These are phyloP conservation scores for Trichoderma lentiforme DNA, from an alignment of 2,329 filamentous ascomycete species.

Conservation along the genomic window DNA sequence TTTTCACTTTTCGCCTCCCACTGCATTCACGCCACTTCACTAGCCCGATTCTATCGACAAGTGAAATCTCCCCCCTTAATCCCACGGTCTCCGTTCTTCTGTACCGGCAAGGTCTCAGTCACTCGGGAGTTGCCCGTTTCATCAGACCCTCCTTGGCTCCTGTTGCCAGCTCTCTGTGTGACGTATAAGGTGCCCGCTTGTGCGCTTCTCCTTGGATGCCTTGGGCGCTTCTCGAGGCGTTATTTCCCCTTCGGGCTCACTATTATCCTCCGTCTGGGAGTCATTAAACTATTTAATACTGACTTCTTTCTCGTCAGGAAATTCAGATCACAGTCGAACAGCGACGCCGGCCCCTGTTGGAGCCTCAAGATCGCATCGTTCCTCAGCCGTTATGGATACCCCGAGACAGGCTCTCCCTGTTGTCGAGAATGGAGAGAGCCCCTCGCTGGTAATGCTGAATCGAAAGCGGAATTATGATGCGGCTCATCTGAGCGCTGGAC, in stretches of 20 bases:
- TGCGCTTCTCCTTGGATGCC: neutral
- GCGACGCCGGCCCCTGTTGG: neutral
- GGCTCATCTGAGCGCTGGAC: constrained; percentile 19
- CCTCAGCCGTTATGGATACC: constrained; percentile 24
- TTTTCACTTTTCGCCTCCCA: neutral
- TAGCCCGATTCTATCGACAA: neutral
- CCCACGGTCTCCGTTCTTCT: neutral
- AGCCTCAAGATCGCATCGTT: neutral
- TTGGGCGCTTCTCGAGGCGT: neutral
- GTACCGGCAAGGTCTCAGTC: neutral
- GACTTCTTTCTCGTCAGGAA: neutral
- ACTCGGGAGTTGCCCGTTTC: neutral
- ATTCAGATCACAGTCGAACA: neutral
- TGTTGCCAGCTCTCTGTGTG: neutral
- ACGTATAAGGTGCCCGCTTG: neutral
- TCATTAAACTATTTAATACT: neutral
- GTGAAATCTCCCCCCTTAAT: neutral
- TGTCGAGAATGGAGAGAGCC: constrained; percentile 16
- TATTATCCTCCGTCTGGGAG: neutral
- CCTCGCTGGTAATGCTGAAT: constrained; percentile 25
- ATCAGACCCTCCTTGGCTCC: neutral
- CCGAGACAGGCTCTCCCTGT: constrained; percentile 12
- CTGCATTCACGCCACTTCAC: constrained; percentile 7
- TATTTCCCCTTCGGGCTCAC: neutral
- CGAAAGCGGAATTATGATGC: constrained; percentile 31